These are phyloP conservation scores for Pseudogymnoascus sp. DNA, from an alignment of 2,329 filamentous ascomycete species.

Conservation along the genomic window DNA sequence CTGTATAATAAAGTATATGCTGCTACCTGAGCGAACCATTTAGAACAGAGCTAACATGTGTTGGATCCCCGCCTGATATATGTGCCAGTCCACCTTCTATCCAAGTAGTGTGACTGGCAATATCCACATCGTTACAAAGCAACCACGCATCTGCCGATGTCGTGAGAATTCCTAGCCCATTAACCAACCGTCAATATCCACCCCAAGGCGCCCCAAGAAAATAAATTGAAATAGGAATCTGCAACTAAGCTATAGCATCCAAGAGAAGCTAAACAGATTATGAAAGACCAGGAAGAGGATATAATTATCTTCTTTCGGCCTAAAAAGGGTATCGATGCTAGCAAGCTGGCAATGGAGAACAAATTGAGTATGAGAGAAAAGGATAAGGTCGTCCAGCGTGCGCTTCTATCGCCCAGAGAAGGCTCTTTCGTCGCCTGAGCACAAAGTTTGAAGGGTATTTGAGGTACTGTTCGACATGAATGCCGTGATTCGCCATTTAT, in stretches of 20 bases:
- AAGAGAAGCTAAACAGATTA: neutral
- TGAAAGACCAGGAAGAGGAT: neutral
- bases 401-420: neutral
- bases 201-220: neutral
- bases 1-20: neutral
- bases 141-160: neutral
- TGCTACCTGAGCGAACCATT: conserved; percentile 4
- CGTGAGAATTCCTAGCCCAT: neutral
- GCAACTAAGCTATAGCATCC: neutral
- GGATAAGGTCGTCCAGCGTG: neutral
- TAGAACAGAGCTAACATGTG: neutral
- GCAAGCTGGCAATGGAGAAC: neutral
- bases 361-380: neutral
- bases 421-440: neutral
- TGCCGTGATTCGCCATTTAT: neutral
- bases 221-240: neutral
- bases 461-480: neutral
- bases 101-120: neutral
- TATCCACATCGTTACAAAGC: neutral
- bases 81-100: neutral
- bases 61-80: neutral
- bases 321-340: conserved; percentile 1
- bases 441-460: neutral
- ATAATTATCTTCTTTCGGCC: neutral
- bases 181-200: neutral